Base-by-base conservation (phyloP, 225 moss, liverwort and hornwort genomes). In the Anthoceros angustus region DNA sequence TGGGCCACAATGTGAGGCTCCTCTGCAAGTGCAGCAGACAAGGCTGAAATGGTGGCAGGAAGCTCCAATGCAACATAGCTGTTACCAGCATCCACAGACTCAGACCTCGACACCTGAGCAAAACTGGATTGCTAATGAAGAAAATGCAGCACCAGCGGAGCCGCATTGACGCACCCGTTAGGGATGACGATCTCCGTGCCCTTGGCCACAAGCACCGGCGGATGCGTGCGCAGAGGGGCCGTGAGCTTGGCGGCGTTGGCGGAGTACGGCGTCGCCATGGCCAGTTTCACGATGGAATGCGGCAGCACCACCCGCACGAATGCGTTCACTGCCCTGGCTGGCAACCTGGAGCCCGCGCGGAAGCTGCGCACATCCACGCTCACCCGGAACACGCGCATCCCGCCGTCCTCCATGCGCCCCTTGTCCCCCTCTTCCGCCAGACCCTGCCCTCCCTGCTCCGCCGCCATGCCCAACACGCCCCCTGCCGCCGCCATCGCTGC, bases 41-140 rank as follows among this genome's bases (percentile, higher is more conserved):
- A 73, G 18, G 55, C 63, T 64, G 63, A 32, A 20, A 71, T 68
- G 15, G 73, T 76, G 41, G 76, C 72, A 68, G 79, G 79, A 42
- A 80, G 71, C 61, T 80, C 79, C 76, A 80, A 64, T 23, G 79
- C 76, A 62, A 80, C 71, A 66, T 80, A 80, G 71, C 79, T 80
- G 79, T 63, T 32, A 32, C 32, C 71, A 76, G 73, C 73, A 80
- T 64, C 32, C 32, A 32, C 32, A 32, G 32, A 32, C 32, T 32
- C 32, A 32, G 32, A 32, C 32, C 32, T 32, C 32, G 32, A 32
- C 32, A 32, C 32, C 32, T 32, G 32, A 32, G 2, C 32, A 32
- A 32, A 32, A 32, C 32, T 32, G 32, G 32, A 32, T 32, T 32
- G 32, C 32, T 32, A 32, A 32, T 32, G 32, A 1, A 32, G 2